Conservation (phyloP, 116 monocot genomes). For the Phalaenopsis hybrid region DNA sequence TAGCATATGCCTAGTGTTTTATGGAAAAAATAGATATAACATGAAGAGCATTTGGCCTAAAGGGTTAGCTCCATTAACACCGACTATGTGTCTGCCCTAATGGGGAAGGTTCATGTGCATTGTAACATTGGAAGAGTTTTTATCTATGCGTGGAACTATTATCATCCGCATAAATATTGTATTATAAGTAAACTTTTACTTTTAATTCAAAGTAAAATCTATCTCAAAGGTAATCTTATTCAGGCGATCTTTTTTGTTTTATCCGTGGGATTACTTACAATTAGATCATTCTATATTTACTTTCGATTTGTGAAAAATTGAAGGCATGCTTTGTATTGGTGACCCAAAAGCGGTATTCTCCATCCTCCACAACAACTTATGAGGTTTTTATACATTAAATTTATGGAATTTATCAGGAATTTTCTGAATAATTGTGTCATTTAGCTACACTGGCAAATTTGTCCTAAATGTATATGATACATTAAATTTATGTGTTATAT, state of each 20-base stretch:
- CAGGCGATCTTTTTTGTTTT: background rate
- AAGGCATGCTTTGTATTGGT: background rate
- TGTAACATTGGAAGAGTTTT: background rate
- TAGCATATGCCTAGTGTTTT: too few relatives aligned
- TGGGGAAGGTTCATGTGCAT: too few relatives aligned
- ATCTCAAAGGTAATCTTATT: background rate
- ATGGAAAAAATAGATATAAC: too few relatives aligned
- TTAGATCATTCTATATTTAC: background rate
- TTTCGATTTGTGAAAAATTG: background rate
- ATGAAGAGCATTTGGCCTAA: too few relatives aligned
- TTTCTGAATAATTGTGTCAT: background rate
- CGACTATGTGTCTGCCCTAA: too few relatives aligned
- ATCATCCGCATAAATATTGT: too few relatives aligned
- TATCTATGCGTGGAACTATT: too few relatives aligned
- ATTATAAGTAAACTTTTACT: background rate
- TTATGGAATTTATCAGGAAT: background rate
- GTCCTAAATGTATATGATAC: background rate
- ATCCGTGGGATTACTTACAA: background rate
- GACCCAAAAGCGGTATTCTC: too few relatives aligned
- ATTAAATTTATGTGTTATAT: background rate
- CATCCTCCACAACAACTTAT: background rate
- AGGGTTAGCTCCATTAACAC: too few relatives aligned
- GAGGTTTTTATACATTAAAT: background rate
- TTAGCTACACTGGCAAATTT: background rate
- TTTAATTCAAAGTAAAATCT: background rate